phyloP scores from a whole-genome alignment of 1,284 basidiomycete species.

The Xerocomus amazonicus region DNA sequence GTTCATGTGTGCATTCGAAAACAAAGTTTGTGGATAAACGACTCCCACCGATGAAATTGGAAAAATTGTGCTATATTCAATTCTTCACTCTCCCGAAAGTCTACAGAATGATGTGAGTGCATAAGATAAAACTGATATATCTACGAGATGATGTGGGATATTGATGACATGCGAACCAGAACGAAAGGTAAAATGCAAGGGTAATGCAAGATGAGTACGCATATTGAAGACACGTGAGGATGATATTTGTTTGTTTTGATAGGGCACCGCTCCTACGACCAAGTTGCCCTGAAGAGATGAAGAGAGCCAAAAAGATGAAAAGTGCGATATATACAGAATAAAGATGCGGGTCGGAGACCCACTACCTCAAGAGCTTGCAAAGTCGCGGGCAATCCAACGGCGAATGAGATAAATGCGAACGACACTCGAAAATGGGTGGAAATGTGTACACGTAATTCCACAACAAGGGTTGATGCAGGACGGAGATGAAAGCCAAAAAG shows the following conservation, averaged over 20 bases:
- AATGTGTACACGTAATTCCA: slow-evolving; percentile 35
- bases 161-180: slow-evolving; percentile 13
- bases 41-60: no score
- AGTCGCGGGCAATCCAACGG: background rate
- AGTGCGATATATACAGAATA: slow-evolving; percentile 25
- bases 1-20: no score
- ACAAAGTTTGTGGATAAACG: no score
- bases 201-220: background rate
- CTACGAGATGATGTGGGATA: slow-evolving; percentile 21
- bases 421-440: slow-evolving; percentile 9
- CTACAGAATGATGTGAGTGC: slow-evolving; percentile 26
- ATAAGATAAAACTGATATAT: slow-evolving; percentile 24
- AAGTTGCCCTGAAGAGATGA: slow-evolving; percentile 4
- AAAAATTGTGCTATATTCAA: slow-evolving; percentile 14
- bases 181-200: slow-evolving; percentile 5
- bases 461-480: slow-evolving; percentile 28
- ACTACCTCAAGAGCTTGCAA: slow-evolving; percentile 5
- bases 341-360: slow-evolving; percentile 6
- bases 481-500: slow-evolving; percentile 9
- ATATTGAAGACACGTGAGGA: slow-evolving; percentile 1
- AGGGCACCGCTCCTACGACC: slow-evolving; percentile 8
- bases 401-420: slow-evolving; percentile 11
- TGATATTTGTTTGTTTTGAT: background rate
- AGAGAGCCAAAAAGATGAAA: slow-evolving; percentile 4
- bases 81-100: slow-evolving; percentile 18